These are phyloP conservation scores for Manihot esculenta DNA, from an alignment of 441 rosid genomes.

Conservation along the genomic window DNA sequence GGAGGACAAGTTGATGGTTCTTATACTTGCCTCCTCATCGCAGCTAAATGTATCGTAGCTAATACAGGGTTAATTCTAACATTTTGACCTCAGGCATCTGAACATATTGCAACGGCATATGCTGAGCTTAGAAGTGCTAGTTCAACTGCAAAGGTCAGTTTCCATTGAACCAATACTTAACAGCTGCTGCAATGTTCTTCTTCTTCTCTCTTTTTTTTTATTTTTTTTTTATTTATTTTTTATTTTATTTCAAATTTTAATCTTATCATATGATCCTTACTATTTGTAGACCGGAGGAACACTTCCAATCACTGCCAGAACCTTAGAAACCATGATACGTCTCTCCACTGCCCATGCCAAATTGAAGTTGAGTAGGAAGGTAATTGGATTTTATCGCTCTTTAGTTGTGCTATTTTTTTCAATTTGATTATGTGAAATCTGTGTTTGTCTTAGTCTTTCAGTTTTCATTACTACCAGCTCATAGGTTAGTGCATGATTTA, in stretches of 20 bases:
- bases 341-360: conserved; percentile 98
- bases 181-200: conserved; percentile 3
- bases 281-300: conserved; percentile 90
- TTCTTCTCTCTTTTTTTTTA: neutral
- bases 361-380: conserved; percentile 88
- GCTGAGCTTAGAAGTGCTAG: conserved; percentile 89
- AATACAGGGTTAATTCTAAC: conserved; percentile 7
- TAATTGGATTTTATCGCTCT: conserved; percentile 22
- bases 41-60: conserved; percentile 2
- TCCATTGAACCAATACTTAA: conserved; percentile 1
- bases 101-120: conserved; percentile 84
- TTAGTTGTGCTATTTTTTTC: neutral
- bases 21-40: conserved; percentile 1
- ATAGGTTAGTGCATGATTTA: neutral
- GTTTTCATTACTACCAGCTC: neutral
- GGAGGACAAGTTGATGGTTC: neutral
- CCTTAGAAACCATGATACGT: conserved; percentile 94
- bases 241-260: neutral
- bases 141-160: conserved; percentile 74
- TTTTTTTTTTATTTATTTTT: conserved; percentile 2
- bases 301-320: conserved; percentile 96
- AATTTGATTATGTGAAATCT: conserved; percentile 9
- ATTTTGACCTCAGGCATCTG: conserved; percentile 66
- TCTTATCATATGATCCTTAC: conserved; percentile 23
- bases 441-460: neutral